Evolutionary conservation across 2,329 filamentous ascomycete species (phyloP).

Genomic region (Akanthomyces uredinophilus): DNA sequence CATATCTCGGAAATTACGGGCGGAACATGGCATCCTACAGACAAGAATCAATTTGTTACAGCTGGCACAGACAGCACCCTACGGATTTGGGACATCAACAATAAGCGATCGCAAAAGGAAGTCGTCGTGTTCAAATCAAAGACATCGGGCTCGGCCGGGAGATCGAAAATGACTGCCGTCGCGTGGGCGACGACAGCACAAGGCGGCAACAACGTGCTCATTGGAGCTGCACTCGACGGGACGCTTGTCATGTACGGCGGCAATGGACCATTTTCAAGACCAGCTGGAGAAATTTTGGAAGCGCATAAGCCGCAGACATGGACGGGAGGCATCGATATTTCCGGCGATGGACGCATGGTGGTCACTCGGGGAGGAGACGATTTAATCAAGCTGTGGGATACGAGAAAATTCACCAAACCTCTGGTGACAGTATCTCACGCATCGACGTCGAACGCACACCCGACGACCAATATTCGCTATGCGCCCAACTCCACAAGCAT

Average conservation of each 20-base stretch:
- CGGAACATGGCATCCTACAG: conserved; percentile 84
- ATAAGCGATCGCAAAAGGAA: conserved; percentile 82
- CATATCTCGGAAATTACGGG: conserved; percentile 89
- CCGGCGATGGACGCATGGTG: conserved; percentile 81
- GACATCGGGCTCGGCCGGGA: conserved; percentile 78
- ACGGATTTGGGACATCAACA: conserved; percentile 94
- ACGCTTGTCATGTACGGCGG: conserved; percentile 89
- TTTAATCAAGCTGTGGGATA: conserved; percentile 94
- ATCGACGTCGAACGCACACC: conserved; percentile 78
- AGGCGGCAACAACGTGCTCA: conserved; percentile 72
- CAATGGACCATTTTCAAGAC: conserved; percentile 78
- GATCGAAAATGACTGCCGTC: conserved; percentile 90
- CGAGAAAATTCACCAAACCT: conserved; percentile 87
- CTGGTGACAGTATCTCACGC: conserved; percentile 72
- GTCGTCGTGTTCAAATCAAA: conserved; percentile 95
- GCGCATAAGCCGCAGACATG: conserved; percentile 81
- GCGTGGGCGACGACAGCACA: conserved; percentile 75
- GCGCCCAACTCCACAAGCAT: conserved; percentile 79
- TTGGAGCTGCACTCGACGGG: conserved; percentile 81
- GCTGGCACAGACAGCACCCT: conserved; percentile 93
- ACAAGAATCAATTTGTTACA: conserved; percentile 80
- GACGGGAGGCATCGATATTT: conserved; percentile 90
- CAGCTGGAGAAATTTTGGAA: conserved; percentile 74
- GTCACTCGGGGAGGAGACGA: conserved; percentile 89
- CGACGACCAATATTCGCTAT: conserved; percentile 84